These are phyloP conservation scores for Hemerocallis citrina DNA, from an alignment of 106 monocot genomes.

Conservation along the genomic window DNA sequence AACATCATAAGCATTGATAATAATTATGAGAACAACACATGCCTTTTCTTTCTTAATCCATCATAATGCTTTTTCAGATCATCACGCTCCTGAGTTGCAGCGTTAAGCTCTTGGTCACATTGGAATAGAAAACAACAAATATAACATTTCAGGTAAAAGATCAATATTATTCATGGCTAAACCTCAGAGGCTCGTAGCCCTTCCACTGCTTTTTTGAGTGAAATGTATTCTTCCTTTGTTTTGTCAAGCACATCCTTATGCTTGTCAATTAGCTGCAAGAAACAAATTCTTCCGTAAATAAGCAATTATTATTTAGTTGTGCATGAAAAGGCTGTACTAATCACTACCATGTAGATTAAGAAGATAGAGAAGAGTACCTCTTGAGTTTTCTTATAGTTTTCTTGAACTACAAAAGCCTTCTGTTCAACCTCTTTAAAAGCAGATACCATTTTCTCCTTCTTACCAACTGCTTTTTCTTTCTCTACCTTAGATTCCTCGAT, in stretches of 20 bases:
- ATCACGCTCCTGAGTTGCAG: slow-evolving; percentile 79
- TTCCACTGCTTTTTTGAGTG: slow-evolving; percentile 72
- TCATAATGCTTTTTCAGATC: slow-evolving; percentile 85
- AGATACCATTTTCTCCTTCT: slow-evolving; percentile 59
- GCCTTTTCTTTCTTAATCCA: slow-evolving; percentile 83
- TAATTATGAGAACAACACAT: not conserved
- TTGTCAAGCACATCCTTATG: slow-evolving; percentile 73
- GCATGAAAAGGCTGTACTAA: not conserved
- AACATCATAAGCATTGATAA: not conserved
- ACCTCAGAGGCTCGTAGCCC: slow-evolving; percentile 86
- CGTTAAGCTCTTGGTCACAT: slow-evolving; percentile 55
- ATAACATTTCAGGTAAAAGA: not conserved
- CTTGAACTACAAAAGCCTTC: slow-evolving; percentile 72
- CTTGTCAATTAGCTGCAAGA: slow-evolving; percentile 67
- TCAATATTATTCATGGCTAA: not conserved
- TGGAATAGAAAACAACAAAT: not conserved
- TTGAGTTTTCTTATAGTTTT: slow-evolving; percentile 73
- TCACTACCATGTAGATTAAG: not conserved
- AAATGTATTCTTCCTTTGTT: slow-evolving; percentile 61
- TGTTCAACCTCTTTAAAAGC: slow-evolving; percentile 73
- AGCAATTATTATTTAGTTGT: not conserved
- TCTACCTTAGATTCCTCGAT: slow-evolving; percentile 83
- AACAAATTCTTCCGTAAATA: not conserved
- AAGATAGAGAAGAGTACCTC: slow-evolving; percentile 33
- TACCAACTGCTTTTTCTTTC: slow-evolving; percentile 42